These are phyloP conservation scores for Serpula lacrymans DNA, from an alignment of 768 basidiomycete species.

Conservation along the genomic window DNA sequence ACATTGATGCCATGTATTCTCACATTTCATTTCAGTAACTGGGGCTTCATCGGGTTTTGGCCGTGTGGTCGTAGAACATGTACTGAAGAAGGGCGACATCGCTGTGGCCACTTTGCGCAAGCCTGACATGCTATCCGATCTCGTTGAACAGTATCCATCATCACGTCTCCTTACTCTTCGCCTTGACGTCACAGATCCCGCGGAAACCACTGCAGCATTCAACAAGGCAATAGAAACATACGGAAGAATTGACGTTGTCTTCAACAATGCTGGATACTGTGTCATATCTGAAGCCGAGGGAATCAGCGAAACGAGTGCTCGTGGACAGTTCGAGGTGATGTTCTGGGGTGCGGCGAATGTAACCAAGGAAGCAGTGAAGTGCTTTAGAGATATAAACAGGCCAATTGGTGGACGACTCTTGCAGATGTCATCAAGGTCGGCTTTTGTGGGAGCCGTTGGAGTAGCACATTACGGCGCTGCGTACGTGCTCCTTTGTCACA, in stretches of 20 bases:
- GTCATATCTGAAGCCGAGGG: slow-evolving; percentile 61
- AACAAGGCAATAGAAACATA: slow-evolving; percentile 29
- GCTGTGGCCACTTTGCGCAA: slow-evolving; percentile 44
- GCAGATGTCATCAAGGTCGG: slow-evolving; percentile 31
- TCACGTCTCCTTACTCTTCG: slow-evolving; percentile 36
- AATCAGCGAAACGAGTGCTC: slow-evolving; percentile 79
- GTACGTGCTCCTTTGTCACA: slow-evolving; percentile 23
- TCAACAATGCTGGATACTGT: slow-evolving; percentile 40
- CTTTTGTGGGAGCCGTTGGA: slow-evolving; percentile 16
- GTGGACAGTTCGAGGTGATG: slow-evolving; percentile 46
- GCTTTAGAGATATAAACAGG: slow-evolving; percentile 35
- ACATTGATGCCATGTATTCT: neutral
- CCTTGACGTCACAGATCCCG: slow-evolving; percentile 36
- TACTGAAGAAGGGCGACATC: slow-evolving; percentile 36
- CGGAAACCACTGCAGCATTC: slow-evolving; percentile 36
- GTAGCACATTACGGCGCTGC: slow-evolving; percentile 21
- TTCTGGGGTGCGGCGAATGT: slow-evolving; percentile 32
- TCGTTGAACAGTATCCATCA: slow-evolving; percentile 23
- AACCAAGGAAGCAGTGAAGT: slow-evolving; percentile 28
- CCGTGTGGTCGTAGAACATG: slow-evolving; percentile 27
- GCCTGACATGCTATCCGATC: slow-evolving; percentile 32
- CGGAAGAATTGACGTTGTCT: slow-evolving; percentile 41
- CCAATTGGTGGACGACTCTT: slow-evolving; percentile 32
- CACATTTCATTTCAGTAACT: slow-evolving; percentile 29
- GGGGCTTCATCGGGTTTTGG: slow-evolving; percentile 42